Conservation (phyloP, 352 stramenopile species). For the Globisporangium rhizosaccharum region DNA sequence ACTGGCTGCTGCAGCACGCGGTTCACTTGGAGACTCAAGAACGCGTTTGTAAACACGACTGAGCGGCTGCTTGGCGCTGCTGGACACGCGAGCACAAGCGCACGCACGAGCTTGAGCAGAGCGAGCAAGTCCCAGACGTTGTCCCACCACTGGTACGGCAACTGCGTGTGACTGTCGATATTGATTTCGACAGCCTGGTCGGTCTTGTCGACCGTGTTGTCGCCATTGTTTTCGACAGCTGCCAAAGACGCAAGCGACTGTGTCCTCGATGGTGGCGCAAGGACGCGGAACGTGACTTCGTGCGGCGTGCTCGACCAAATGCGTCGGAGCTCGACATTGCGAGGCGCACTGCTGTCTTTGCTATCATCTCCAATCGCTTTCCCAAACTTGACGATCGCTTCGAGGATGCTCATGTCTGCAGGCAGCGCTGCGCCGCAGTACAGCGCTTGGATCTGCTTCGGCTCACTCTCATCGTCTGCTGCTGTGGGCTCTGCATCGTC, state of each 20-base stretch:
- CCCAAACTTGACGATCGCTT: constrained; percentile 56
- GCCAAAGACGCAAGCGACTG: not conserved
- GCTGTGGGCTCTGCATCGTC: not conserved
- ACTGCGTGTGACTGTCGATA: not conserved
- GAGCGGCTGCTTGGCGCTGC: not conserved
- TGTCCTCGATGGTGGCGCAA: constrained; percentile 8
- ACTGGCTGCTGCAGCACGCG: constrained; percentile 54
- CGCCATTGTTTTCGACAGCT: not conserved
- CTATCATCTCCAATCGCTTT: constrained; percentile 2
- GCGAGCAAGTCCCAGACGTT: constrained; percentile 56
- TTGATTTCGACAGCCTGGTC: not conserved
- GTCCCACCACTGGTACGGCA: constrained; percentile 33
- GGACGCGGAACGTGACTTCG: constrained; percentile 51
- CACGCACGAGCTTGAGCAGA: constrained; percentile 38
- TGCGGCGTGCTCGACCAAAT: constrained; percentile 46
- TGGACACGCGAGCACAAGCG: constrained; percentile 11
- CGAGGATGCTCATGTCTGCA: constrained; percentile 50
- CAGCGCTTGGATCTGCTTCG: constrained; percentile 36
- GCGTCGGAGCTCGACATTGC: constrained; percentile 13
- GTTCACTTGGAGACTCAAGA: constrained; percentile 51
- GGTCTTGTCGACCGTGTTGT: not conserved
- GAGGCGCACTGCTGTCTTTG: constrained; percentile 5
- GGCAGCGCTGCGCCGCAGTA: constrained; percentile 31
- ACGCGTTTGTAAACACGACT: constrained; percentile 46
- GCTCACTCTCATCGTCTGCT: constrained; percentile 14